Evolutionary conservation across 352 stramenopile species (phyloP), one percentile per base, ranked within the genome.

Genomic region (Globisporangium apiculatum): DNA sequence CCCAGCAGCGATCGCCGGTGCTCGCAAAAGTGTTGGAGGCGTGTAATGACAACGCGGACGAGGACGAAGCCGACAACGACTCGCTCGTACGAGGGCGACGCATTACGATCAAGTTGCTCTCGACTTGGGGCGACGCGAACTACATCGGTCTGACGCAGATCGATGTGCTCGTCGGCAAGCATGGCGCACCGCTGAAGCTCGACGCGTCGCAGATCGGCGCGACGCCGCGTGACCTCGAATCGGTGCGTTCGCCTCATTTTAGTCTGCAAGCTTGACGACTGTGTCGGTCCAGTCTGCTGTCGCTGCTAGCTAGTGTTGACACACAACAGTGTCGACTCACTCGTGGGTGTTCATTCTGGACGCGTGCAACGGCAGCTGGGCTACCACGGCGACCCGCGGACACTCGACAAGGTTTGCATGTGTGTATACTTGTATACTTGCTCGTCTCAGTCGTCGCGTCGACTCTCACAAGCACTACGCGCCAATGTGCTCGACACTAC

Each of bases 111-210:
- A 66, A 75, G 8, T 51, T 94, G 18, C 57, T 79, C 9, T 77
- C 53, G 45, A 90, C 87, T 2, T 95, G 86, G 82, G 87, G 86
- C 1, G 87, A 95, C 56, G 53, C 51, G 4, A 85, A 92, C 58
- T 96, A 96, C 58, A 76, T 96, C n/a, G 87, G 87, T 0, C 62
- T 95, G 18, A 94, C 82, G 1, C 74, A 93, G 57, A 45, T 96
- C 4, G 70, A 85, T 36, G 79, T 94, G 0, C 64, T 90, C 1
- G 68, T 87, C 3, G 78, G 80, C 0, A 70, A 64, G 11, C 60
- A 70, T 7, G 80, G 70, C 0, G 69, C 56, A 7, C 62, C 65
- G 31, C 67, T 87, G 6, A 52, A 73, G 9, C 47, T 91, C 3
- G 65, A 86, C 17, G 5, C 70, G 10, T 54, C 60, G 0, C 71